Base-by-base conservation (phyloP, 495 filamentous ascomycete species). In the Penicillium roqueforti region DNA sequence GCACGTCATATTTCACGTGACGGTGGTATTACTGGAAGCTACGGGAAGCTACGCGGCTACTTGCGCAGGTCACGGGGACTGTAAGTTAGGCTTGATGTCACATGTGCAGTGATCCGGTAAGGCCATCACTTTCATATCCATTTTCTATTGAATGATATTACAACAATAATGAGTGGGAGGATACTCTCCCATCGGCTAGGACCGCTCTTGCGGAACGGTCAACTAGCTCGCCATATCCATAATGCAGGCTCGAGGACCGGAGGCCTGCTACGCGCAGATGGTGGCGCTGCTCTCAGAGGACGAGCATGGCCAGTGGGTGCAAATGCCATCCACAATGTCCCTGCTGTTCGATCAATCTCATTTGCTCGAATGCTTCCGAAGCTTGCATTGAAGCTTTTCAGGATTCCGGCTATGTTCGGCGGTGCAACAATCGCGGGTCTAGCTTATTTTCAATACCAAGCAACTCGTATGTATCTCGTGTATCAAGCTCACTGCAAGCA, bases 361-460 rank as follows among this genome's bases (percentile, higher is more conserved):
- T 97, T 97, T 65, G 80, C 78, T 6, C 81, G 93, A 45, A 80
- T 88, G 45, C 76, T 99, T n/a, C 93, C 93, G 3, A 88, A 89
- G 63, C 78, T 99, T 37, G 84, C 92, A 8, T 60, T 95, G 58
- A 99, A 96, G 74, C 87, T 97, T 50, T 77, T 86, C 36, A 80
- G 89, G 46, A 72, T 97, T 45, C 93, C 93, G 23, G 92, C 95
- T 53, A 83, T 96, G 72, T 91, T 95, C 66, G 93, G 92, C 31
- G 91, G 88, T 38, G 85, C 88, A 39, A 88, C 87, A 71, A 80
- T 99, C 66, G 91, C 88, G 6, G 88, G 89, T 4, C 65, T 93
- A 28, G 89, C 89, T 38, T 99, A 96, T 79, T 62, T 99, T 29
- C 93, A 99, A 68, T 97, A 97, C 68, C 95, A 97, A 73, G 92